Base-by-base conservation (phyloP, 192 early-diverging fungal species). In the Coemansia sp. region DNA sequence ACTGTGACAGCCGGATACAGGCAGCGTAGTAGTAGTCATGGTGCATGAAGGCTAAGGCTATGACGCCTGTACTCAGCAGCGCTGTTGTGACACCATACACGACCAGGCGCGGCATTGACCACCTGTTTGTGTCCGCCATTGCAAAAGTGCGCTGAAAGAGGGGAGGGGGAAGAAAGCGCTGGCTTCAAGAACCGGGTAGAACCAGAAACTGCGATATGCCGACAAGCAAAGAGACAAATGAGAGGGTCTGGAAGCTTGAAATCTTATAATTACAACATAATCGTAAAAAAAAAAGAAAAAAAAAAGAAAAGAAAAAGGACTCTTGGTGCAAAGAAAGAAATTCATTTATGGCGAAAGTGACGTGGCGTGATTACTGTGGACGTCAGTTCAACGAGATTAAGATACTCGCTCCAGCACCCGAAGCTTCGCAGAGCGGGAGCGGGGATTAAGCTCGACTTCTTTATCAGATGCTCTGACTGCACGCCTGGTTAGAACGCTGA, bases 21-120 rank as follows among this genome's bases (percentile, higher is more conserved):
- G 92, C 92, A 14, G 95, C 82, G 75, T 93, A 99, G 82, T 95
- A 99, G 73, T 93, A 92, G 23, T 83, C 84, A 22, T 89, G 84
- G 60, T 90, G 86, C 25, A 75, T 73, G 60, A 92, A 85, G 49
- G 91, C 88, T 34, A 83, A 81, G 9, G 83, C 79, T 34, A 92
- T 71, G 11, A 91, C 86, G 17, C 85, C 82, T 6, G 72, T 73
- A 4, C 90, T 89, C 38, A 92, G 83, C 46, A 86, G 45, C 52
- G 86, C 81, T 13, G 88, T 90, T 52, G 88, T 72, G 32, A 86
- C 81, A 40, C 91, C 89, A 74, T 90, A 94, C 42, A 90, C 71
- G 48, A 85, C 89, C 59, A 92, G 72, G 22, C 89, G 85, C 49
- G 79, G 73, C 42, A 72, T 33, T 7, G 61, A 35, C 50, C 73